Conservation (phyloP, 1,284 basidiomycete genomes). For the Termitomyces sp. region DNA sequence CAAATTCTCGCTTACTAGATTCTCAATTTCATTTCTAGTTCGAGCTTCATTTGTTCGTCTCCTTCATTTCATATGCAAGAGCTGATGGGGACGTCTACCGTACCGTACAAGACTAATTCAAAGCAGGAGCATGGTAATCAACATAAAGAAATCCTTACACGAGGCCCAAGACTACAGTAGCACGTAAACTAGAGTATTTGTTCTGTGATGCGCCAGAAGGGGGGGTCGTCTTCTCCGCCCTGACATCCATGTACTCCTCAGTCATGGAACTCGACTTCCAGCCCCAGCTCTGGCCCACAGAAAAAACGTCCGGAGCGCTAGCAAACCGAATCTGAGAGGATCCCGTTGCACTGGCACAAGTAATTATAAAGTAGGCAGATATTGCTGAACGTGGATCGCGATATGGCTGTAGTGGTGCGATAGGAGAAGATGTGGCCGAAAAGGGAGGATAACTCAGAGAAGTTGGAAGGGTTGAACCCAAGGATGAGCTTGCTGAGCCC, state of each 20-base stretch:
- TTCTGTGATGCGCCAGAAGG: slow-evolving; percentile 19
- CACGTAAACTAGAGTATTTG: slow-evolving; percentile 52
- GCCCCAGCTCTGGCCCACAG: slow-evolving; percentile 76
- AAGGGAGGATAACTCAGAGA: slow-evolving; percentile 21
- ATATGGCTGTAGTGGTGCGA: slow-evolving; percentile 59
- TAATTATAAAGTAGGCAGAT: slow-evolving; percentile 78
- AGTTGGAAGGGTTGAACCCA: slow-evolving; percentile 12
- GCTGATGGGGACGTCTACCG: background rate
- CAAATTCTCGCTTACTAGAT: background rate
- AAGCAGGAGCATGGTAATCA: background rate
- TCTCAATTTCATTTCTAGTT: background rate
- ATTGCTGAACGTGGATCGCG: slow-evolving; percentile 68
- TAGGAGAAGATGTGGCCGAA: slow-evolving; percentile 34
- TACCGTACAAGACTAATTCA: background rate
- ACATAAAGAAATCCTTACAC: slow-evolving; percentile 36
- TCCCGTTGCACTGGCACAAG: slow-evolving; percentile 78
- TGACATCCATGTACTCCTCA: slow-evolving; percentile 53
- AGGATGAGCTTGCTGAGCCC: slow-evolving; percentile 20
- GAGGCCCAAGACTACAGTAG: slow-evolving; percentile 70
- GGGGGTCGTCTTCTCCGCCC: slow-evolving; percentile 34
- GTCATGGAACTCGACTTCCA: slow-evolving; percentile 72
- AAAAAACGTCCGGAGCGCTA: slow-evolving; percentile 83
- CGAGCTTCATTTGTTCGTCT: background rate
- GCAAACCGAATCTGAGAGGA: slow-evolving; percentile 80
- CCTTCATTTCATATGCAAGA: background rate